Evolutionary conservation across 495 filamentous ascomycete species (phyloP), one percentile per base, ranked within the genome.

Genomic region (Penicillium coffeae): DNA sequence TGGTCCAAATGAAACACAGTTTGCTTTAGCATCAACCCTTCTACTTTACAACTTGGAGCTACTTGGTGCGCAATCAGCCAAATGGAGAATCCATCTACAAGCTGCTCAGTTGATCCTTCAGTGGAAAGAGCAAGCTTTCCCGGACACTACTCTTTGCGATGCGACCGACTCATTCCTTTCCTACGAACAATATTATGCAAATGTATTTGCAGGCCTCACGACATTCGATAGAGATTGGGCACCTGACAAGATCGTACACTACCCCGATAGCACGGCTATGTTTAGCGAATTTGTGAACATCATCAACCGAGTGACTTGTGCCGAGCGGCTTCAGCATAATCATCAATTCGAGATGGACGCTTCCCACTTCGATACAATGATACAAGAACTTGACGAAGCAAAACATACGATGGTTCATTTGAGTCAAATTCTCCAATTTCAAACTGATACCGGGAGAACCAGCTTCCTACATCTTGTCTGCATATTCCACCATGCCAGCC

Each of bases 111-210:
- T 48, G 12, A 53, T 63, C 15, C 21, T 55, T 3, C 51, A 55
- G 22, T 55, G 52, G 55, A 56, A 44, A 18, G 22, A 41, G 22
- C 54, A 55, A 14, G 38, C 46, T 9, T 37, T 42, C 21, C 25
- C 37, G 20, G 20, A 21, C 10, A n/a, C 38, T 8, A 16, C 35
- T 8, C 33, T 51, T 8, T 19, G 46, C 12, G 33, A 47, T 14
- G 19, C 33, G 20, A 48, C 50, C 1, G 56, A 59, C 21, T 42
- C 35, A 9, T 63, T 63, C 38, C 47, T 63, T 19, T 41, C 53
- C 21, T 60, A 63, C 37, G 57, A 63, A 38, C 54, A 57, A 8
- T 63, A 63, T 21, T 60, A 51, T n/a, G 36, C 48, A 1, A 52
- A 46, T 34, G 54, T 60, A 2, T 57, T 60, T 42, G 56, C 51